These are phyloP conservation scores for Debaryomyces nepalensis DNA, from an alignment of 1,139 yeast species.

Conservation along the genomic window DNA sequence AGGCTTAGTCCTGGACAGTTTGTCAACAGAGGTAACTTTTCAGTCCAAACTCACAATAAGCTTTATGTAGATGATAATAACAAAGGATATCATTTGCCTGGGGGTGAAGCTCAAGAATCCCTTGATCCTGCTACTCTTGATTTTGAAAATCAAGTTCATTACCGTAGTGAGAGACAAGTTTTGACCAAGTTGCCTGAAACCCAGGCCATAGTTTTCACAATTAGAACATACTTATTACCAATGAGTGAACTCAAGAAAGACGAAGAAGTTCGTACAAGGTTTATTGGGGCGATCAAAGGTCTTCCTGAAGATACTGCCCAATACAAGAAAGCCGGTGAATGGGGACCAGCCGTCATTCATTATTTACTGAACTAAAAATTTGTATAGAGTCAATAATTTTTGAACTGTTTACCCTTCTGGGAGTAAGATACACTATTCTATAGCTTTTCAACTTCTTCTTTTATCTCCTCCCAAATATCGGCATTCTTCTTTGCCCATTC, in stretches of 20 bases:
- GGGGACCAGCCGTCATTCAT: slow-evolving; percentile 68
- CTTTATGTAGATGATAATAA: slow-evolving; percentile 54
- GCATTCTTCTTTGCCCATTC: slow-evolving; percentile 75
- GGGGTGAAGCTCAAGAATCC: slow-evolving; percentile 42
- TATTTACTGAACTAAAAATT: slow-evolving; percentile 31
- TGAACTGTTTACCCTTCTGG: too few relatives aligned
- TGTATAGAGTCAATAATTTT: not conserved
- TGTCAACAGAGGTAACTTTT: slow-evolving; percentile 49
- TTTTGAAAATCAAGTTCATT: slow-evolving; percentile 47
- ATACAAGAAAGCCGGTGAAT: slow-evolving; percentile 61
- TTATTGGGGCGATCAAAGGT: slow-evolving; percentile 61
- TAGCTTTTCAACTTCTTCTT: slow-evolving; percentile 41
- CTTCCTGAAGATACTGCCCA: slow-evolving; percentile 61
- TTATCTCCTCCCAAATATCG: slow-evolving; percentile 76
- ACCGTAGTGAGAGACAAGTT: slow-evolving; percentile 47
- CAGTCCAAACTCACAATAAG: slow-evolving; percentile 50
- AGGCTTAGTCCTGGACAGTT: slow-evolving; percentile 40
- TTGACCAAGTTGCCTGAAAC: slow-evolving; percentile 45
- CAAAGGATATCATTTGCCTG: slow-evolving; percentile 41
- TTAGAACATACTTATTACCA: slow-evolving; percentile 48
- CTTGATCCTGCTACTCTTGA: slow-evolving; percentile 51
- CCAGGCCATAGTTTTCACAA: slow-evolving; percentile 45
- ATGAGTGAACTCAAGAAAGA: slow-evolving; percentile 34
- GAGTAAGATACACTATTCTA: slow-evolving; percentile 14
- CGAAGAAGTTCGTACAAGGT: slow-evolving; percentile 46